A percentile compares a stretch with the other conserved stretches of the same genome.
Conservation (phyloP, 306 rosid genomes). For the Abrus pulchellus region DNA sequence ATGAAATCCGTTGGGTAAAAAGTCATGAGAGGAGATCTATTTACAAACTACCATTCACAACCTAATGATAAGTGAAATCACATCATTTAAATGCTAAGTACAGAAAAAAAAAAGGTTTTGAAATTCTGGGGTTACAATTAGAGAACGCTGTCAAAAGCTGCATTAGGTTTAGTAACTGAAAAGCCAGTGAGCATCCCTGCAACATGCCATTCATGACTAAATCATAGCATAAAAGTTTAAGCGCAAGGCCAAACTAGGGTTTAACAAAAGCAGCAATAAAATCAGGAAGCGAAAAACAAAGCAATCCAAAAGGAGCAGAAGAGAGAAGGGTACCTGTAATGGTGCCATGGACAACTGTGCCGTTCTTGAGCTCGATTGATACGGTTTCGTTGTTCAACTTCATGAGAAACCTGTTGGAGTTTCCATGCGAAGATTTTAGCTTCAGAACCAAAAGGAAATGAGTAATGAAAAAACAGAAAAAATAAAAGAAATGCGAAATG, state of each 20-base stretch:
- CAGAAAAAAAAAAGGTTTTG: not conserved
- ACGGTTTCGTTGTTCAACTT: conserved; percentile 96
- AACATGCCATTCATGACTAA: not conserved
- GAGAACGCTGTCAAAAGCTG: not conserved
- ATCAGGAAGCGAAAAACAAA: not conserved
- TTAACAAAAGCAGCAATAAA: conserved; percentile 46
- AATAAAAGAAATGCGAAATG: not conserved
- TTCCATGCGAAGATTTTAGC: conserved; percentile 6
- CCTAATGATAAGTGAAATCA: not conserved
- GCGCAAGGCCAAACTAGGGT: conserved; percentile 51
- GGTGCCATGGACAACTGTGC: conserved; percentile 89
- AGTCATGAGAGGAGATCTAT: not conserved
- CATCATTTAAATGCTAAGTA: not conserved
- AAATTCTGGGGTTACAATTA: conserved; percentile 10
- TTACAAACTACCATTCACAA: not conserved
- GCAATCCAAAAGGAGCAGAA: not conserved
- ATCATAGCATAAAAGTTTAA: not conserved
- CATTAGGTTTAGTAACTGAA: conserved; percentile 7
- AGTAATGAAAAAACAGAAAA: not conserved
- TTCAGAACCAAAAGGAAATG: not conserved
- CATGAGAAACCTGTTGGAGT: conserved; percentile 78
- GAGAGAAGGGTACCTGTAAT: conserved; percentile 64
- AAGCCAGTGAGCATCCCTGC: conserved; percentile 6
- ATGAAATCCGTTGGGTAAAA: not conserved
- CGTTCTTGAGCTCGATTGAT: conserved; percentile 91